Conservation (phyloP, 108 stramenopile genomes). For the Hondaea fermentalgiana region DNA sequence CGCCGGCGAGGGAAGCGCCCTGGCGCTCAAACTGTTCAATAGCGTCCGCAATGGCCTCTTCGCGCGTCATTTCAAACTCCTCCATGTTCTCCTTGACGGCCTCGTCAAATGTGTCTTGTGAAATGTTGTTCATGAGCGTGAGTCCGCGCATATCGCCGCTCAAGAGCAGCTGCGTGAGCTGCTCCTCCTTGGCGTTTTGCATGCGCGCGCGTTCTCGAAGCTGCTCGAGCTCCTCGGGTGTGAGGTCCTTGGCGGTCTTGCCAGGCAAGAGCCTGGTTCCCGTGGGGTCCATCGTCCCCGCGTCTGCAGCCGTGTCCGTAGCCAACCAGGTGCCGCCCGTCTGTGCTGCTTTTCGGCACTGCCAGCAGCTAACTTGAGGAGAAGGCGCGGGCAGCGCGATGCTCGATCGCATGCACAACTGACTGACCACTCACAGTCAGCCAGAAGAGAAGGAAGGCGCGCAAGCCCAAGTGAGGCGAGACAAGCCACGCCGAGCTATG, state of each 20-base stretch:
- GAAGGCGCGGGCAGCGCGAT: too few relatives aligned
- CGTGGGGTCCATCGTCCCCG: too few relatives aligned
- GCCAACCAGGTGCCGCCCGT: too few relatives aligned
- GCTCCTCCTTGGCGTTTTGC: constrained; percentile 11
- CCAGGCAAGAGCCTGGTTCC: too few relatives aligned
- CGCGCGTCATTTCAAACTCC: not conserved
- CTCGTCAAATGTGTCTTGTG: not conserved
- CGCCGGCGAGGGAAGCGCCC: not conserved
- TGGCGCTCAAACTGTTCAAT: not conserved
- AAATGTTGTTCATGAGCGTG: not conserved
- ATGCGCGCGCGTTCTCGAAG: not conserved
- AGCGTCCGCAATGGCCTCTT: not conserved
- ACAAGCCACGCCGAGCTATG: too few relatives aligned
- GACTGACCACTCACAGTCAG: too few relatives aligned
- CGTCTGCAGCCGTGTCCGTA: too few relatives aligned
- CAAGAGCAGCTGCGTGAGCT: not conserved
- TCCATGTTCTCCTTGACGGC: constrained; percentile 15
- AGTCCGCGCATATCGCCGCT: not conserved
- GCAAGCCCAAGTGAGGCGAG: too few relatives aligned
- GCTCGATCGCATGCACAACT: too few relatives aligned
- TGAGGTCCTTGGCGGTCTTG: not conserved
- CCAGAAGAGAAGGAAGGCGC: too few relatives aligned
- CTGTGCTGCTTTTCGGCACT: too few relatives aligned
- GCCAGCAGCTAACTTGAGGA: too few relatives aligned
- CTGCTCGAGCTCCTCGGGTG: not conserved